Evolutionary conservation across 768 basidiomycete genomes (phyloP).

Genomic region (Chiua virens): DNA sequence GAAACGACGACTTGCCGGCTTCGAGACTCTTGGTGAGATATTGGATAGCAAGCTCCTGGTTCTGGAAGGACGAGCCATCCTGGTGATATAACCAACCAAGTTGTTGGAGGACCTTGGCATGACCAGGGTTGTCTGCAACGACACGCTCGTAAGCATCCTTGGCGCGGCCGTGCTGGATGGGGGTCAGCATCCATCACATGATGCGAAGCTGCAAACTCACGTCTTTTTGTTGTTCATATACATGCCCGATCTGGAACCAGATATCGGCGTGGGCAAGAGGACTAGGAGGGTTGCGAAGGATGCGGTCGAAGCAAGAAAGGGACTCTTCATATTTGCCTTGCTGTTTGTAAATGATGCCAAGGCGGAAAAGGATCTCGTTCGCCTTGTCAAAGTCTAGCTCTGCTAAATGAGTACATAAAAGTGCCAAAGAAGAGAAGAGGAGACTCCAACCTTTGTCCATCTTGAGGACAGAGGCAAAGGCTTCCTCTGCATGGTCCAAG

Average conservation of each 20-base stretch:
- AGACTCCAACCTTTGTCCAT: constrained; percentile 87
- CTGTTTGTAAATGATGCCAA: constrained; percentile 99
- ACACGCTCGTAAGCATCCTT: constrained; percentile 97
- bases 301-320: constrained; percentile 92
- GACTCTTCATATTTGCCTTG: constrained; percentile 91
- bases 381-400: constrained; percentile 91
- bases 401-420: constrained; percentile 31
- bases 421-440: neutral
- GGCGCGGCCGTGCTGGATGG: constrained; percentile 73
- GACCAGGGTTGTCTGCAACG: constrained; percentile 86
- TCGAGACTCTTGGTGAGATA: constrained; percentile 95
- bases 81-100: constrained; percentile 98
- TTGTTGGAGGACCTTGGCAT: constrained; percentile 97
- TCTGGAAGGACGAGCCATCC: constrained; percentile 91
- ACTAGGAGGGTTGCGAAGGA: constrained; percentile 91
- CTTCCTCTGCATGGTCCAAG: constrained; percentile 98
- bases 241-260: constrained; percentile 99
- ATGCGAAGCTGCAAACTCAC: constrained; percentile 44
- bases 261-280: constrained; percentile 97
- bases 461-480: constrained; percentile 90
- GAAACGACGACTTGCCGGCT: constrained; percentile 60
- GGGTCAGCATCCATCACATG: constrained; percentile 11
- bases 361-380: constrained; percentile 96
- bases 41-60: constrained; percentile 91
- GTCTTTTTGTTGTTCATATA: constrained; percentile 96